Evolutionary conservation across 345 rosid species (phyloP).

Genomic region (Acer saccharum): DNA sequence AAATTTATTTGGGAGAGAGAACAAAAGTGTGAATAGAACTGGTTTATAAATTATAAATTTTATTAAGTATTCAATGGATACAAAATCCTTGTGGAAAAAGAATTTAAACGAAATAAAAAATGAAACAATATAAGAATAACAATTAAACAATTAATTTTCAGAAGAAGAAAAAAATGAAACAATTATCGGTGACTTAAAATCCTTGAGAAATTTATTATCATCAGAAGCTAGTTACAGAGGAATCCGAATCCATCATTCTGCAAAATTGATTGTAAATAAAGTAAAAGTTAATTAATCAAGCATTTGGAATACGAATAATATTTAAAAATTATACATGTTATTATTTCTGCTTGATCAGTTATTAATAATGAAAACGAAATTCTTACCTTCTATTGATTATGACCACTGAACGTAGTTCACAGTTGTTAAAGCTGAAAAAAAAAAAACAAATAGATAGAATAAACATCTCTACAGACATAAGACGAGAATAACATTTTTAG

Average conservation of each 20-base stretch:
- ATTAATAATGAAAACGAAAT: too few species aligned
- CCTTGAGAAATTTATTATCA: background rate
- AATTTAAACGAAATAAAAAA: background rate
- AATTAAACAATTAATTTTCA: background rate
- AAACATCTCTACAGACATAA: too few species aligned
- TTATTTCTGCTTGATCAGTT: too few species aligned
- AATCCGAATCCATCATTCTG: conserved; percentile 10
- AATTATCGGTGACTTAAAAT: background rate
- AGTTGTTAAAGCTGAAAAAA: conserved; percentile 10
- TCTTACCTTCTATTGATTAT: conserved; percentile 9
- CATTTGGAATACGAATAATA: background rate
- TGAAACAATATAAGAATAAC: background rate
- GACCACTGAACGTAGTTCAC: conserved; percentile 13
- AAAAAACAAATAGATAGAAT: too few species aligned
- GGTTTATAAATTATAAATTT: too few species aligned
- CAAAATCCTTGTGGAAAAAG: background rate
- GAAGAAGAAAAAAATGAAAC: too few species aligned
- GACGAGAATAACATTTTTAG: too few species aligned
- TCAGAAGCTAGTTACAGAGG: background rate
- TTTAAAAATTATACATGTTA: too few species aligned
- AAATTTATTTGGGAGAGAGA: too few species aligned
- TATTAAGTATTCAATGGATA: background rate
- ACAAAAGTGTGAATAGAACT: too few species aligned
- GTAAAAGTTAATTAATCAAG: background rate
- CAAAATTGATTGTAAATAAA: background rate